phyloP scores from a whole-genome alignment of 2,329 filamentous ascomycete species.

The Botrytis medusae region DNA sequence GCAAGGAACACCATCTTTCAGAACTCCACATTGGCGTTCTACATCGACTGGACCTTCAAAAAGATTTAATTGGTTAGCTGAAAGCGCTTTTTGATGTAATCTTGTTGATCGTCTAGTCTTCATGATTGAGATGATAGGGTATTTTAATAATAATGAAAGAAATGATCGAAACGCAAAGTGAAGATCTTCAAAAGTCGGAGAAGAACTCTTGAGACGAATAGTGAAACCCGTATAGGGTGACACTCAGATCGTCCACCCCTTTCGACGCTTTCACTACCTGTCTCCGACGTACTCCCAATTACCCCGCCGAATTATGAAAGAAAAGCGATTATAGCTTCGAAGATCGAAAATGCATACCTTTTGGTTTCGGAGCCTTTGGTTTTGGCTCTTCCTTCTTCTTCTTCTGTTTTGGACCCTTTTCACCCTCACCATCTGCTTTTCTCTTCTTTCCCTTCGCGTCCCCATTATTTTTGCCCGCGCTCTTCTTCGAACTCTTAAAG shows the following conservation, averaged over 20 bases:
- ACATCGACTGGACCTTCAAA: slow-evolving; percentile 78
- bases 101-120: neutral
- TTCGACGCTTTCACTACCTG: neutral
- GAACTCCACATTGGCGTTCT: slow-evolving; percentile 88
- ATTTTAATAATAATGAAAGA: neutral
- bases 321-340: neutral
- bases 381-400: slow-evolving; percentile 95
- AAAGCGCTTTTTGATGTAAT: slow-evolving; percentile 14
- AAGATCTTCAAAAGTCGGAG: neutral
- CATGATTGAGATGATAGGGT: neutral
- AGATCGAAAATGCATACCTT: slow-evolving; percentile 53
- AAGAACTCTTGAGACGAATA: neutral
- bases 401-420: slow-evolving; percentile 82
- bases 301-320: neutral
- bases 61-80: slow-evolving; percentile 13
- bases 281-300: neutral
- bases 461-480: slow-evolving; percentile 62
- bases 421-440: slow-evolving; percentile 72
- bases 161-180: neutral
- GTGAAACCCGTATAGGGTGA: neutral
- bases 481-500: slow-evolving; percentile 56
- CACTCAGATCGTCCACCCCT: neutral
- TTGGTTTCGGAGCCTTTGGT: slow-evolving; percentile 77
- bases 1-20: slow-evolving; percentile 82
- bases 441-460: slow-evolving; percentile 69